Percentiles rank a stretch among this genome's conserved stretches.
phyloP scores from a whole-genome alignment of 371 early-diverging fungal genomes.

The Circinella umbellata region DNA sequence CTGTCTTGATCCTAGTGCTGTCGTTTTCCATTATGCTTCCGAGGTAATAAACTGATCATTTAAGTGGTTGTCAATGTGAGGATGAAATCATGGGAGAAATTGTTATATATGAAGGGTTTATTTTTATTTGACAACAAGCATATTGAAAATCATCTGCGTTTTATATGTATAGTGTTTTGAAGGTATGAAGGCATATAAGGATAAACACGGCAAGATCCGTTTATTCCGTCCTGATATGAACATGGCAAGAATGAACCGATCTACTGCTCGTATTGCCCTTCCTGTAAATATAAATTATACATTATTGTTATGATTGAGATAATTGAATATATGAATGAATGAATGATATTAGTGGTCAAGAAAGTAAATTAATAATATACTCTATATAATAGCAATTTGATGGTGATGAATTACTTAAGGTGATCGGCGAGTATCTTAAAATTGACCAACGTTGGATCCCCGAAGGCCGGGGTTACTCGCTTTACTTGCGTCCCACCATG shows the following conservation, averaged over 20 bases:
- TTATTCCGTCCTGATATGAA: slow-evolving; percentile 93
- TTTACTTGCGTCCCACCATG: slow-evolving; percentile 95
- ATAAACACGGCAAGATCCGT: slow-evolving; percentile 79
- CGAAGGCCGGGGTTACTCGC: slow-evolving; percentile 87
- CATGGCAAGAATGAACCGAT: slow-evolving; percentile 81
- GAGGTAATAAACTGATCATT: slow-evolving; percentile 45
- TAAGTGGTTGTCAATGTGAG: no score
- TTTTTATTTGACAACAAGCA: no score
- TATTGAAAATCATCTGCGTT: no score
- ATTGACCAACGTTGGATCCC: slow-evolving; percentile 91
- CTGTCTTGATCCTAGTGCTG: slow-evolving; percentile 81
- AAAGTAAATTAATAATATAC: background rate
- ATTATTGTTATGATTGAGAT: background rate
- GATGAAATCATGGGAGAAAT: no score
- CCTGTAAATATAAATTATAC: slow-evolving; percentile 57
- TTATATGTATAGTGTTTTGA: slow-evolving; percentile 76
- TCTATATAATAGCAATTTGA: slow-evolving; percentile 68
- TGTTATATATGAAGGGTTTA: no score
- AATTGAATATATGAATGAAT: background rate
- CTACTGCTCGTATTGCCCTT: slow-evolving; percentile 79
- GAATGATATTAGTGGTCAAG: background rate
- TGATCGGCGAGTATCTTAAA: slow-evolving; percentile 85
- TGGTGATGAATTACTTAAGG: slow-evolving; percentile 79
- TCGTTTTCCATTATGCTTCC: slow-evolving; percentile 93
- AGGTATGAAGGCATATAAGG: slow-evolving; percentile 94